Conservation (phyloP, 495 filamentous ascomycete genomes). For the Trichocladium uniseriatum region DNA sequence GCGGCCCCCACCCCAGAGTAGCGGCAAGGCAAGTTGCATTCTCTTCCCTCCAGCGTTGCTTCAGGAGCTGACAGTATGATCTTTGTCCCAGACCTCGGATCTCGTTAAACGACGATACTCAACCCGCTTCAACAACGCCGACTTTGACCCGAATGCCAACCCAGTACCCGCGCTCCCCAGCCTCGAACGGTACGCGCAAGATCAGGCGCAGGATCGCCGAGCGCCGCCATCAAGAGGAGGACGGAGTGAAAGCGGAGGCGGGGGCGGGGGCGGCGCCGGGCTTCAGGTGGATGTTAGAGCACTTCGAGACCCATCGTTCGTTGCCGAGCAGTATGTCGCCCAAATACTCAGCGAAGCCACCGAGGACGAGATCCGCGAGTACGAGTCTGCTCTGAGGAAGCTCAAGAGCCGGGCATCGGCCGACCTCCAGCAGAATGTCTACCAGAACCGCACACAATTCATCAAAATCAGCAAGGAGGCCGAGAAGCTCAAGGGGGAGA, state of each 20-base stretch:
- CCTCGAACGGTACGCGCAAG: slow-evolving; percentile 44
- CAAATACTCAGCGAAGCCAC: slow-evolving; percentile 77
- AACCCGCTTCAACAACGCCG: slow-evolving; percentile 68
- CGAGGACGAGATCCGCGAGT: slow-evolving; percentile 87
- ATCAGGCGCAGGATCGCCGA: slow-evolving; percentile 38
- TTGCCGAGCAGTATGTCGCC: slow-evolving; percentile 68
- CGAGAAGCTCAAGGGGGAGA: slow-evolving; percentile 92
- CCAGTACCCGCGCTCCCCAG: slow-evolving; percentile 57
- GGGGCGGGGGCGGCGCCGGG: slow-evolving; percentile 19
- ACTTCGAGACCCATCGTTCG: slow-evolving; percentile 69
- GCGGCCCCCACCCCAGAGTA: slow-evolving; percentile 34
- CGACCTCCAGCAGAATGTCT: slow-evolving; percentile 92
- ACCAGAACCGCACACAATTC: slow-evolving; percentile 96
- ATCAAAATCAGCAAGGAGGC: slow-evolving; percentile 99
- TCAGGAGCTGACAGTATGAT: slow-evolving; percentile 3
- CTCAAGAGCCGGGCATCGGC: slow-evolving; percentile 74
- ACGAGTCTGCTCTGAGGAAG: slow-evolving; percentile 63
- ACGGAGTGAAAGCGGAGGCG: slow-evolving; percentile 24
- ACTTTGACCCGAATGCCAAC: slow-evolving; percentile 54
- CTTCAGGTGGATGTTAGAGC: slow-evolving; percentile 58
- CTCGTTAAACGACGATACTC: slow-evolving; percentile 92
- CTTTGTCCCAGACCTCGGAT: slow-evolving; percentile 58
- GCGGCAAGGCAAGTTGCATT: slow-evolving; percentile 29
- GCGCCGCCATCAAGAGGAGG: slow-evolving; percentile 41
- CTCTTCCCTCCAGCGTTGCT: not conserved